phyloP scores from a whole-genome alignment of 176 grass and related monocot species.

The Cenchrus fungigraminus region DNA sequence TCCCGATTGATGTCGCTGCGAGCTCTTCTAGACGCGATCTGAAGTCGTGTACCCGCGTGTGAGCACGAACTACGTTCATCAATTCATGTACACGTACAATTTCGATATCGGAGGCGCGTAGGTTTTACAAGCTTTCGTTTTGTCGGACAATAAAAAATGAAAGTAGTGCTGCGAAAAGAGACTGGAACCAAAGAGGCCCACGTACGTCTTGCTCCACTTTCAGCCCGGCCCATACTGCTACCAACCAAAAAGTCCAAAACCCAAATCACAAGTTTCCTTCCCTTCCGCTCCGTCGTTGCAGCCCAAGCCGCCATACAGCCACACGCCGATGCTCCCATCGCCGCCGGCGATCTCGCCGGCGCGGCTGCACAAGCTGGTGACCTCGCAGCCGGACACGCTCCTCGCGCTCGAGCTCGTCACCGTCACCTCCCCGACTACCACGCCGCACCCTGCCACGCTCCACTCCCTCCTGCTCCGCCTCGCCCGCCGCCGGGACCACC shows the following conservation, averaged over 20 bases:
- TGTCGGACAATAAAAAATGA: too few relatives aligned
- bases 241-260: background rate
- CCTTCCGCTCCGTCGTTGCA: background rate
- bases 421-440: constrained; percentile 53
- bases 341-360: constrained; percentile 58
- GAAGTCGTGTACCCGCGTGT: too few relatives aligned
- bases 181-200: background rate
- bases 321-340: constrained; percentile 23
- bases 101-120: too few relatives aligned
- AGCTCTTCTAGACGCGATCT: too few relatives aligned
- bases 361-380: constrained; percentile 80
- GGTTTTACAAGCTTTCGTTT: too few relatives aligned
- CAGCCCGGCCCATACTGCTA: background rate
- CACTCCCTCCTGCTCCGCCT: constrained; percentile 56
- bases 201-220: background rate
- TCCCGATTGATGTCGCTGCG: too few relatives aligned
- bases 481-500: constrained; percentile 53
- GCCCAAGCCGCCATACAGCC: background rate
- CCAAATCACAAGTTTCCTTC: background rate
- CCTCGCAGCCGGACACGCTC: constrained; percentile 64
- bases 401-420: constrained; percentile 70
- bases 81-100: too few relatives aligned
- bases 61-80: too few relatives aligned
- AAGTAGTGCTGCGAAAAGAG: too few relatives aligned
- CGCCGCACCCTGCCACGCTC: constrained; percentile 40